Evolutionary conservation across 164 flowering plant genomes (phyloP), one percentile per base, ranked within the genome.

Genomic region (Kalanchoe fedtschenkoi): DNA sequence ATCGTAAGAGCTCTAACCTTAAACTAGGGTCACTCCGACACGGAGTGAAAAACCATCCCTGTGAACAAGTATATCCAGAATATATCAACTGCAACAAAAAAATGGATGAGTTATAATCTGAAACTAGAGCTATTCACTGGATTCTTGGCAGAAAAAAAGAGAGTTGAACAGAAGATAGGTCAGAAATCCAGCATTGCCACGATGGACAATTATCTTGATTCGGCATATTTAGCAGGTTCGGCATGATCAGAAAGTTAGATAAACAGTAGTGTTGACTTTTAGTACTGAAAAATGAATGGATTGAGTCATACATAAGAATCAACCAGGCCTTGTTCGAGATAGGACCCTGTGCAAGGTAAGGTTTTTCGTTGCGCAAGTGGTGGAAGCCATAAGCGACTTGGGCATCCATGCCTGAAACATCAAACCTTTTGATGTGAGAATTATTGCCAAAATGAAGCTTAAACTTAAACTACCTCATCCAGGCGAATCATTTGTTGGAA

Each of bases 31-130:
- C 79, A 75, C 87, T 82, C 54, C 74, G 70, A 73, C 99, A 95
- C 66, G 99, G 96, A 24, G 99, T 89, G 72, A 81, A 84, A 71
- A 95, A 95, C 99, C 99, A 95, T n/a, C 99, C 99, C 68, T 95
- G 99, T 62, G 81, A 77, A 77, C 97, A 95, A 73, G 80, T 79
- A 69, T 84, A 95, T 60, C 91, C 81, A 29, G 96, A 84, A 76
- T 95, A 95, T 47, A 95, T 87, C 69, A 95, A 11, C 99, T 95
- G 89, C 60, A 32, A 68, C 9, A 67, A 62, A 51, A 4, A 14
- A 6, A 51, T 51, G 17, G 14, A 26, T 26, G 32, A 51, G 32
- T 51, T 17, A 2, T 7, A 19, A 46, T 6, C 6, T 46, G 53
- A 46, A 46, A 46, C 21, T 7, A 26, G n/a, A n/a, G n/a, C 5